phyloP scores from a whole-genome alignment of 148 eudicot genomes.

The Persicaria tinctoria region DNA sequence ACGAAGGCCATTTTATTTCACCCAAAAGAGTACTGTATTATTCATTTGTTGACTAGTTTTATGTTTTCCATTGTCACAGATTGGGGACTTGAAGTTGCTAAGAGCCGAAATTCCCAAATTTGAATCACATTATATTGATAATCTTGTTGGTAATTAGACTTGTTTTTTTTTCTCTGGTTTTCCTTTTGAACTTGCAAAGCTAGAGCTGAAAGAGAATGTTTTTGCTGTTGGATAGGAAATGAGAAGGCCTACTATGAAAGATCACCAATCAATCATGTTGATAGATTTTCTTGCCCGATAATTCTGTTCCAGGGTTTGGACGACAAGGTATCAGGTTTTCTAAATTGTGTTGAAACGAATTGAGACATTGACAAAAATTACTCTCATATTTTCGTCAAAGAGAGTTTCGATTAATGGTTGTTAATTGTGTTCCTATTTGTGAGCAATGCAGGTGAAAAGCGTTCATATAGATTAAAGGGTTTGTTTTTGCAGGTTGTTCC shows the following conservation, averaged over 20 bases:
- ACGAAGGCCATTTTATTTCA: too few species aligned
- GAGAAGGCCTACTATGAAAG: slow-evolving; percentile 60
- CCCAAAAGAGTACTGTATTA: too few species aligned
- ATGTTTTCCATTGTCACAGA: slow-evolving; percentile 29
- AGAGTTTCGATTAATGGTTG: neutral
- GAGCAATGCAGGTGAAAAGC: neutral
- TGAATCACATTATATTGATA: slow-evolving; percentile 73
- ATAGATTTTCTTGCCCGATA: slow-evolving; percentile 80
- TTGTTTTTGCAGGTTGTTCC: slow-evolving; percentile 58
- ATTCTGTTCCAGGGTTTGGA: slow-evolving; percentile 87
- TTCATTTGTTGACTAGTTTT: slow-evolving; percentile 9
- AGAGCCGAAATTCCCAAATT: slow-evolving; percentile 78
- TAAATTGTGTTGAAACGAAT: neutral
- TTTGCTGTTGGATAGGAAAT: slow-evolving; percentile 39
- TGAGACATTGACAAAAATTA: neutral
- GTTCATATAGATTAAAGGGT: neutral
- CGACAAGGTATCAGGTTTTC: slow-evolving; percentile 46
- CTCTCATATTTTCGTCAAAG: neutral
- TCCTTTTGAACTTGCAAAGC: neutral
- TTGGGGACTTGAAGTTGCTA: slow-evolving; percentile 60
- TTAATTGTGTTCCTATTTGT: neutral
- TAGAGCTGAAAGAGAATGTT: neutral
- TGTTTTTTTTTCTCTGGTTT: neutral
- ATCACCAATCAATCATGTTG: slow-evolving; percentile 80
- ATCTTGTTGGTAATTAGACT: slow-evolving; percentile 59